Evolutionary conservation across 2,329 filamentous ascomycete species (phyloP).

Genomic region (Mollisia scopiformis): DNA sequence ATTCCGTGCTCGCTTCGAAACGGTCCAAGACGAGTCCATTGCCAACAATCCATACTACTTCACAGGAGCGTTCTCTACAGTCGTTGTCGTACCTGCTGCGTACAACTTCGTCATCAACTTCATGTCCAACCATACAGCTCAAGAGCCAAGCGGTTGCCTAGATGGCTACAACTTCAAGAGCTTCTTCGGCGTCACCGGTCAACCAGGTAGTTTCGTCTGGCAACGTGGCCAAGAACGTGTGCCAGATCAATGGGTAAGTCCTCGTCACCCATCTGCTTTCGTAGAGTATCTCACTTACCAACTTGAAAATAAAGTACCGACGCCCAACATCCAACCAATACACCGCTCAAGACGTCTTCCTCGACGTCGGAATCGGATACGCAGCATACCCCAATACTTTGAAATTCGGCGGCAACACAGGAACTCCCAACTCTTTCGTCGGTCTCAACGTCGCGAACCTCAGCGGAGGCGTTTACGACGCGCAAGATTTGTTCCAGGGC

Average conservation of each 20-base stretch:
- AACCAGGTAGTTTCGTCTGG: background rate
- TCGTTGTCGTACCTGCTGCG: conserved; percentile 1
- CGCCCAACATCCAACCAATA: background rate
- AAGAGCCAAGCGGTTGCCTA: conserved; percentile 4
- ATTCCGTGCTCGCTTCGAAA: background rate
- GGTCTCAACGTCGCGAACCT: conserved; percentile 47
- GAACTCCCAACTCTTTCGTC: conserved; percentile 52
- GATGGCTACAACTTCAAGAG: conserved; percentile 7
- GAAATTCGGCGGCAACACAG: conserved; percentile 53
- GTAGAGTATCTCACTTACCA: background rate
- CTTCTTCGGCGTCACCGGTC: conserved; percentile 5
- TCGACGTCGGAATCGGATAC: background rate
- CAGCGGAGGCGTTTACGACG: conserved; percentile 44
- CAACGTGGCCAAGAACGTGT: background rate
- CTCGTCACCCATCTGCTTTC: background rate
- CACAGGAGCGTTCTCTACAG: background rate
- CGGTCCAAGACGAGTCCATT: conserved; percentile 5
- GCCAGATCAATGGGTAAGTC: background rate
- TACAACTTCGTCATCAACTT: conserved; percentile 5
- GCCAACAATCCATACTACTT: conserved; percentile 13
- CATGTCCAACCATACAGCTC: conserved; percentile 4
- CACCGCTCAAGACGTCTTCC: background rate
- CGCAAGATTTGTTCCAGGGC: conserved; percentile 44
- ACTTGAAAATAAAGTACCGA: background rate
- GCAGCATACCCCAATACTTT: conserved; percentile 14